Evolutionary conservation across 2,329 filamentous ascomycete species (phyloP).

Genomic region (Trematosphaeria pertusa): DNA sequence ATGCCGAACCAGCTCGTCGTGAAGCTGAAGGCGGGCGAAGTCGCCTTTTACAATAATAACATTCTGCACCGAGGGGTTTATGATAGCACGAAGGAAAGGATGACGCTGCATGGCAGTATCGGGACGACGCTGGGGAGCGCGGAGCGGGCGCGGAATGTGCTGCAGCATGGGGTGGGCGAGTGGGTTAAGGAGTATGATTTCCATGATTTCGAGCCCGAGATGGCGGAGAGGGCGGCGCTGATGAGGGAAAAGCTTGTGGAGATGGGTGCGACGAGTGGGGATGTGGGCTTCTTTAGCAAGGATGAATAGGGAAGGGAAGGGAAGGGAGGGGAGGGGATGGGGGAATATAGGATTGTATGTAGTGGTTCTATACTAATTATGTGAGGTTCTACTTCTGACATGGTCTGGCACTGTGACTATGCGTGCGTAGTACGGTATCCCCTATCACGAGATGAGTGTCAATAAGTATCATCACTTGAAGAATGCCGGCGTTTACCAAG

Average conservation of each 20-base stretch:
- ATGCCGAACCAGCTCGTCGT: conserved; percentile 72
- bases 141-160: conserved; percentile 71
- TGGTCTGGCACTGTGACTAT: too few species aligned
- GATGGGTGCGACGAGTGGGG: conserved; percentile 65
- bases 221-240: conserved; percentile 63
- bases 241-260: conserved; percentile 70
- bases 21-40: conserved; percentile 73
- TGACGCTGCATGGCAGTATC: conserved; percentile 77
- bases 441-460: too few species aligned
- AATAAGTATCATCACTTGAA: too few species aligned
- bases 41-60: conserved; percentile 90
- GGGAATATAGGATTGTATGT: too few species aligned
- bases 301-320: too few species aligned
- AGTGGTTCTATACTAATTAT: too few species aligned
- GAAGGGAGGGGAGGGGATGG: too few species aligned
- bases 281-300: conserved; percentile 63
- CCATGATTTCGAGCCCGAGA: conserved; percentile 64
- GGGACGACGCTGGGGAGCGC: conserved; percentile 64
- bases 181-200: conserved; percentile 71
- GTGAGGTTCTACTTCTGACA: too few species aligned
- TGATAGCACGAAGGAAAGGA: conserved; percentile 63
- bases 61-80: conserved; percentile 80
- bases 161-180: conserved; percentile 74
- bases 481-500: too few species aligned
- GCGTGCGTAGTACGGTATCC: too few species aligned